Evolutionary conservation across 306 rosid species (phyloP).

Genomic region (Dicorynia guianensis): DNA sequence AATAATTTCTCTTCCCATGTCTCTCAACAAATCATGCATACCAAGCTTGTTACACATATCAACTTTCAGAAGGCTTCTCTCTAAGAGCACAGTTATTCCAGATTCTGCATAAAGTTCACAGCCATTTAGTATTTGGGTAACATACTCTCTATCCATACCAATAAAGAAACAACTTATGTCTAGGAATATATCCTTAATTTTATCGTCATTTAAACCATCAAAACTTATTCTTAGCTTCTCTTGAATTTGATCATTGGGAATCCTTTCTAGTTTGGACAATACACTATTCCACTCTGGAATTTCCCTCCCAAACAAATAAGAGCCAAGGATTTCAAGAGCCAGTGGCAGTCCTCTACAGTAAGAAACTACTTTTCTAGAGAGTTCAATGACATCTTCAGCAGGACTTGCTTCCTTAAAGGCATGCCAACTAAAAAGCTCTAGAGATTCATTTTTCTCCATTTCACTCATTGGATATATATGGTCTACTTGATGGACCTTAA

Average conservation of each 20-base stretch:
- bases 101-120: constrained; percentile 6
- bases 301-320: constrained; percentile 17
- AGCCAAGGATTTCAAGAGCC: constrained; percentile 41
- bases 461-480: no score
- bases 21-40: no score
- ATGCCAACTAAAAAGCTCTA: constrained; percentile 25
- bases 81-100: no score
- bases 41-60: no score
- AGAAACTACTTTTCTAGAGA: background rate
- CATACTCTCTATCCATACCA: background rate
- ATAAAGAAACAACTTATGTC: constrained; percentile 43
- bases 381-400: background rate
- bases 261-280: constrained; percentile 31
- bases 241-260: constrained; percentile 25
- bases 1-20: background rate
- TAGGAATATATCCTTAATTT: constrained; percentile 26
- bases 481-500: no score
- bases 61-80: no score
- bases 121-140: constrained; percentile 14
- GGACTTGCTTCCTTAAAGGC: constrained; percentile 4
- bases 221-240: constrained; percentile 37
- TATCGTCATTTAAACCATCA: constrained; percentile 19
- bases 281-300: constrained; percentile 4
- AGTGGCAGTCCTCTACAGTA: constrained; percentile 38
- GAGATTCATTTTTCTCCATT: no score